Evolutionary conservation across 768 basidiomycete genomes (phyloP), one percentile per base, ranked within the genome.

Genomic region (Suillus subalutaceus): DNA sequence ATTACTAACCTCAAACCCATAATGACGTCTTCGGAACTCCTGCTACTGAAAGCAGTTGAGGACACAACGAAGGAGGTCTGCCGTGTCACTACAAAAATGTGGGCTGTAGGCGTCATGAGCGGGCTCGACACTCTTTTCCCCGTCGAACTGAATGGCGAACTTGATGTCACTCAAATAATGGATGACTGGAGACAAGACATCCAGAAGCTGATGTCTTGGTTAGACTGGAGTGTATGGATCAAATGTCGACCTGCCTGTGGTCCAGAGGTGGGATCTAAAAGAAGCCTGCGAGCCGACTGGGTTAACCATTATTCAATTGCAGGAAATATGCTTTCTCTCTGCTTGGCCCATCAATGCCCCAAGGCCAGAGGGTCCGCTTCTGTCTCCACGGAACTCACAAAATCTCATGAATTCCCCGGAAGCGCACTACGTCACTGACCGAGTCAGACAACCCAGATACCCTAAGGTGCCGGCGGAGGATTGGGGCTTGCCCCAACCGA

Each of bases 301-400:
- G 13, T 5, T 50, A 23, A 50, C 12, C 23, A 50, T 23, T 2
- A 50, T 50, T n/a, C n/a, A 48, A 13, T 50, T 2, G 20, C 9
- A 75, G 75, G 73, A 74, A 43, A 69, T 71, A 44, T 75, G 74
- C 35, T 76, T 69, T 44, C 55, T 76, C 20, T 67, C 74, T 57
- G 74, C 72, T 1, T 75, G 71, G 72, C 69, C 69, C 35, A 0
- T 69, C 1, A 63, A 68, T 3, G 64, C 66, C 53, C 61, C 50
- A 20, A 16, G 32, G 30, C 26, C 60, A 37, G 4, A 30, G 10
- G 0, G n/a, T 37, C 30, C 35, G 43, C 60, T 61, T 16, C 41
- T 7, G 3, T 7, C 57, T 35, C 16, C 40, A 43, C 37, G 37
- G 6, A 6, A 48, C 30, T 8, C 44, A 43, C 30, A 46, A 18